Conservation (phyloP, 495 filamentous ascomycete genomes). For the Aspergillus heteromorphus region DNA sequence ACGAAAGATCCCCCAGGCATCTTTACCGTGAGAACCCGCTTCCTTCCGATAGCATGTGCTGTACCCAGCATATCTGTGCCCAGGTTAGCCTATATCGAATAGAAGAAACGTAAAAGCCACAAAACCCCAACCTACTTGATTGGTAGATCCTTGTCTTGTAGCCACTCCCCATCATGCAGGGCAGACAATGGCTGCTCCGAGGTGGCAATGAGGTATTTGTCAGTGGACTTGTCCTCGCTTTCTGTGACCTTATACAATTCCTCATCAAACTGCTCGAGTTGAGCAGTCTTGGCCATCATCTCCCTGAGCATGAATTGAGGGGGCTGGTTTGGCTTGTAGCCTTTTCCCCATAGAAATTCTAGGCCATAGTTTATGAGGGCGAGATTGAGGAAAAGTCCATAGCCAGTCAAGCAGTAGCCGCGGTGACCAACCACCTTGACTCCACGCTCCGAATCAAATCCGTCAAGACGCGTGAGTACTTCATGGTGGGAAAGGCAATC, state of each 20-base stretch:
- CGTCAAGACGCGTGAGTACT: conserved; percentile 79
- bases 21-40: conserved; percentile 84
- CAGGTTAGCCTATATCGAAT: conserved; percentile 7
- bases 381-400: conserved; percentile 90
- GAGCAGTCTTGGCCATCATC: conserved; percentile 98
- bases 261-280: conserved; percentile 95
- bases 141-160: conserved; percentile 76
- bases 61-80: conserved; percentile 73
- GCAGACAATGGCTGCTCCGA: conserved; percentile 93
- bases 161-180: conserved; percentile 89
- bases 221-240: conserved; percentile 67
- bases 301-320: conserved; percentile 95
- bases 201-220: conserved; percentile 97
- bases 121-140: conserved; percentile 54
- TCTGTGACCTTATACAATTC: conserved; percentile 94
- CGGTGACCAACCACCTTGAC: conserved; percentile 94
- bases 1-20: conserved; percentile 97
- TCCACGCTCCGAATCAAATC: conserved; percentile 89
- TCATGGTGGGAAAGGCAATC: conserved; percentile 87
- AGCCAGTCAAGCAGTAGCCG: conserved; percentile 84
- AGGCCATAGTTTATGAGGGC: conserved; percentile 92
- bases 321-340: conserved; percentile 85
- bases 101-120: not conserved
- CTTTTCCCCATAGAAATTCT: conserved; percentile 70
- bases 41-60: conserved; percentile 94